Evolutionary conservation across 768 basidiomycete species (phyloP).

Genomic region (Russula foetens): DNA sequence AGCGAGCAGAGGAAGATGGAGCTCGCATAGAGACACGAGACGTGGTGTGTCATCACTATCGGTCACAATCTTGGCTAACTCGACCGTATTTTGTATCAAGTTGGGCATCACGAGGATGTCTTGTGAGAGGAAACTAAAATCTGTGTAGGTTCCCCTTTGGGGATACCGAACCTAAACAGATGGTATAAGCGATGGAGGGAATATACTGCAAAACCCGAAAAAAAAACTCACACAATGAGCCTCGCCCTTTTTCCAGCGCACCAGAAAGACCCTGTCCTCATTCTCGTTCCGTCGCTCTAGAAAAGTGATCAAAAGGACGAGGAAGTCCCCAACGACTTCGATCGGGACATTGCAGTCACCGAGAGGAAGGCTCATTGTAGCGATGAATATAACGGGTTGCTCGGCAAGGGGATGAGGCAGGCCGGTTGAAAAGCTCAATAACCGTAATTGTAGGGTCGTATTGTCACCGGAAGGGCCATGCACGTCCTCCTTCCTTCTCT

Average conservation of each 20-base stretch:
- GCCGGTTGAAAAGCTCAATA: too few relatives aligned
- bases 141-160: too few relatives aligned
- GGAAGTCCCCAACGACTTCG: slow-evolving; percentile 19
- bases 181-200: background rate
- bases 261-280: slow-evolving; percentile 19
- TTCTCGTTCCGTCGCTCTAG: background rate
- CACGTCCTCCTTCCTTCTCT: slow-evolving; percentile 1
- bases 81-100: slow-evolving; percentile 18
- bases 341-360: slow-evolving; percentile 12
- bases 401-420: too few relatives aligned
- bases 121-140: too few relatives aligned
- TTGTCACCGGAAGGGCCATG: background rate
- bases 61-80: too few relatives aligned
- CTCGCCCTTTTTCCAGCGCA: slow-evolving; percentile 23
- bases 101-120: slow-evolving; percentile 25
- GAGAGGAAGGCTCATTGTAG: background rate
- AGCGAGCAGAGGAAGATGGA: slow-evolving; percentile 6
- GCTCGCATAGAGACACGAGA: too few relatives aligned
- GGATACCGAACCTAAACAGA: slow-evolving; percentile 9
- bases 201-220: too few relatives aligned
- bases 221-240: slow-evolving; percentile 19
- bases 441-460: slow-evolving; percentile 8
- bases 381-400: too few relatives aligned
- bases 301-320: slow-evolving; percentile 11
- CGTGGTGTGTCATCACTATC: too few relatives aligned